Conservation (phyloP, 148 eudicot species). For the Beta vulgaris region DNA sequence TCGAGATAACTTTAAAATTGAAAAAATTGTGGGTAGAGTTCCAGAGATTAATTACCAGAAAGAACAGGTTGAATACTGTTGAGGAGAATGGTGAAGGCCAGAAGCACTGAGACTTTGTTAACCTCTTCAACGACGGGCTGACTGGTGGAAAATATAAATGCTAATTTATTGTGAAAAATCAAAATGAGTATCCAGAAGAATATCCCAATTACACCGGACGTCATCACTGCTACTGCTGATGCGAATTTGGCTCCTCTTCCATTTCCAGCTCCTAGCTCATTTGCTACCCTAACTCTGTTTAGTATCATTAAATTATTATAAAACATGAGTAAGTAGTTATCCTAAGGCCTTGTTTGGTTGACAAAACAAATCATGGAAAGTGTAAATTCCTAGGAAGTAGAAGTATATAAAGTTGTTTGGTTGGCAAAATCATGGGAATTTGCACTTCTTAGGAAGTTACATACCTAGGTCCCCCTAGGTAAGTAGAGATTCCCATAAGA, state of each 20-base stretch:
- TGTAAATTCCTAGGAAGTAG: no score
- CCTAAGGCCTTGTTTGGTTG: no score
- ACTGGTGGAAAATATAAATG: constrained; percentile 47
- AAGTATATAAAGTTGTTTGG: no score
- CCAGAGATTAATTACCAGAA: constrained; percentile 36
- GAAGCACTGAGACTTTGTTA: constrained; percentile 39
- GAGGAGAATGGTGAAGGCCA: constrained; percentile 60
- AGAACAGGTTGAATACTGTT: constrained; percentile 65
- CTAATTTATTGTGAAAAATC: constrained; percentile 43
- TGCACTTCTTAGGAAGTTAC: no score
- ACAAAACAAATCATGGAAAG: no score
- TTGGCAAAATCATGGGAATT: no score
- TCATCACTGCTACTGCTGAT: constrained; percentile 37
- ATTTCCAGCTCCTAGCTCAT: constrained; percentile 54
- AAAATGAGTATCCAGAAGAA: constrained; percentile 41
- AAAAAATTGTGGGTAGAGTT: constrained; percentile 6
- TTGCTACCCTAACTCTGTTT: constrained; percentile 49
- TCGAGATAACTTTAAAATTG: constrained; percentile 36
- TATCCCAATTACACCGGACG: constrained; percentile 38
- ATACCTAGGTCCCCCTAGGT: no score
- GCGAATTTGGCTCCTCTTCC: constrained; percentile 59
- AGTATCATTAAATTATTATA: not conserved
- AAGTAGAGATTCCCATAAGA: no score
- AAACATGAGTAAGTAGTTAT: no score
- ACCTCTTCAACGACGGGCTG: constrained; percentile 42